Base-by-base conservation (phyloP, 495 filamentous ascomycete species). In the Pyrenula aspistea region DNA sequence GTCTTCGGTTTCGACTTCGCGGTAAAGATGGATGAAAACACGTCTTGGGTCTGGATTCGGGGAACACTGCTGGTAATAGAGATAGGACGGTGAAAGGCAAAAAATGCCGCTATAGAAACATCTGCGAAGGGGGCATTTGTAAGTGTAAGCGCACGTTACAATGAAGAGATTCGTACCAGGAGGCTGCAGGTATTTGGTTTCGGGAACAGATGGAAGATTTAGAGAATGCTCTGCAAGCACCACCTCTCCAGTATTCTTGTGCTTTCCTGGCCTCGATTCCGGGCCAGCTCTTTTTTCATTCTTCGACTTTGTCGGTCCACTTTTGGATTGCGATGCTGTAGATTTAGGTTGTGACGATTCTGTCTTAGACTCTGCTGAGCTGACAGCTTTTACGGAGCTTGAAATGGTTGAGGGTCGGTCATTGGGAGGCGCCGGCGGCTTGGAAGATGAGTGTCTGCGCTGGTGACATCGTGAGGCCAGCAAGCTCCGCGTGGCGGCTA, bases 11-110 rank as follows among this genome's bases (percentile, higher is more conserved):
- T 65, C 50, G 67, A 61, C 61, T 69, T 75, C 21, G 71, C 63
- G 24, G 82, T 74, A 67, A 97, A 95, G 62, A 96, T 89, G 42
- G 83, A 74, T 56, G 87, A 83, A 65, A 96, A 96, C 42, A 83
- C 77, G 67, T 85, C 83, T 53, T 81, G 70, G 49, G 82, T 85
- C 48, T 88, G 78, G 12, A 81, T 72, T 47, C 83, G 82, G 49
- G 92, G 92, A 53, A 94, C 79, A 53, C 83, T 80, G 59, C 83
- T 80, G 24, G 87, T 91, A 62, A 96, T 79, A 55, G 89, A 94
- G 61, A 98, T 91, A 2, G 93, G 93, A 54, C 93, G 83, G 74
- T 98, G 90, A 59, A 92, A 86, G 57, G 93, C 93, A 73, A 96
- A 98, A 77, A 98, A 97, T 53, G 85, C 86, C 4, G 92, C 90